phyloP scores from a whole-genome alignment of 2,329 filamentous ascomycete species.

The Verticillium zaregamsianum region DNA sequence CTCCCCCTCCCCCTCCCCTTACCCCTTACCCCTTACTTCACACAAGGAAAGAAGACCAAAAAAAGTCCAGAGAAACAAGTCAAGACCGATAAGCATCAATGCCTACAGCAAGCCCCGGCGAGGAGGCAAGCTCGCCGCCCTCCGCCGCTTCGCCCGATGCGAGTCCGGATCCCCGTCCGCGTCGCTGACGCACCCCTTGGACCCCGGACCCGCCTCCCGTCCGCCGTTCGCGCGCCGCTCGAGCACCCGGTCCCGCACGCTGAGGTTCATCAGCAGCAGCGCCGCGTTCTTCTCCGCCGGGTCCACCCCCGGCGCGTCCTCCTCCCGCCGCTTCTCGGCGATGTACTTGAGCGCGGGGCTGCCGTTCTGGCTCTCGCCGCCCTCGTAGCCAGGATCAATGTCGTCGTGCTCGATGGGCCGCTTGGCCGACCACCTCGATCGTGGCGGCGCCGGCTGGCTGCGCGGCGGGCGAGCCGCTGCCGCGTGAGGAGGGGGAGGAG shows the following conservation, averaged over 20 bases:
- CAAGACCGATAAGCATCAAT: not conserved
- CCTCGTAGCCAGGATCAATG: constrained; percentile 16
- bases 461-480: not conserved
- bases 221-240: constrained; percentile 8
- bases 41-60: not conserved
- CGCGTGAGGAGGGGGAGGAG: not conserved
- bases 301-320: constrained; percentile 10
- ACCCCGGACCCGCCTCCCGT: too few relatives aligned
- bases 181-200: constrained; percentile 10
- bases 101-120: not conserved
- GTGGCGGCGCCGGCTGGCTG: constrained; percentile 6
- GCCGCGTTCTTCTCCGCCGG: constrained; percentile 42
- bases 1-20: too few relatives aligned
- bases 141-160: constrained; percentile 33
- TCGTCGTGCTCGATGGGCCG: constrained; percentile 22
- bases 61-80: not conserved
- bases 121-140: constrained; percentile 30
- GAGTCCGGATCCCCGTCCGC: constrained; percentile 17
- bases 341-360: constrained; percentile 12
- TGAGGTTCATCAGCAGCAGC: constrained; percentile 42
- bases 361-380: constrained; percentile 12
- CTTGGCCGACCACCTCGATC: constrained; percentile 16
- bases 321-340: constrained; percentile 5
- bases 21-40: not conserved
- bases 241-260: constrained; percentile 28